These are phyloP conservation scores for Nothophytophthora sp. DNA, from an alignment of 352 stramenopile genomes.

Conservation along the genomic window DNA sequence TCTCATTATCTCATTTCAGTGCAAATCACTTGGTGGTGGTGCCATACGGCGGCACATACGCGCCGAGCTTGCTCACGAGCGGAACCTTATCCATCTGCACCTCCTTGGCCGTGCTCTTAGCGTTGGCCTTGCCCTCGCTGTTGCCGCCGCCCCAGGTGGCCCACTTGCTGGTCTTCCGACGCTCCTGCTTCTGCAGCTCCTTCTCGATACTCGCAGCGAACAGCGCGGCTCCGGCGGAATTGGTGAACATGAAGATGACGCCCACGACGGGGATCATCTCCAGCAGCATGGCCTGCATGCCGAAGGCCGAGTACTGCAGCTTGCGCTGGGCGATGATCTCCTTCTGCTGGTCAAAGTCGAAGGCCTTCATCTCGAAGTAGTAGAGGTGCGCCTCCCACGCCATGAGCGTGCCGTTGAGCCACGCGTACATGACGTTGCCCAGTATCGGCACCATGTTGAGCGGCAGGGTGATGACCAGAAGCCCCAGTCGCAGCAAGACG, in stretches of 20 bases:
- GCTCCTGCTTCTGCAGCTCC: conserved; percentile 27
- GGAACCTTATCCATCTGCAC: conserved; percentile 22
- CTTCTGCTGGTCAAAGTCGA: conserved; percentile 50
- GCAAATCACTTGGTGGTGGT: conserved; percentile 25
- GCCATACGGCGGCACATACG: conserved; percentile 32
- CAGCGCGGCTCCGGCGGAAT: conserved; percentile 50
- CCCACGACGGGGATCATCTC: conserved; percentile 61
- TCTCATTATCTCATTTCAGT: neutral
- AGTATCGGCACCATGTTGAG: conserved; percentile 60
- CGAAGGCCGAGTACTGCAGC: conserved; percentile 53
- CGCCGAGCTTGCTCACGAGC: conserved; percentile 29
- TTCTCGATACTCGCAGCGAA: conserved; percentile 60
- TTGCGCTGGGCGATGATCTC: conserved; percentile 34
- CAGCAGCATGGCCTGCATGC: conserved; percentile 54
- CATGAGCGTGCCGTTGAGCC: conserved; percentile 56
- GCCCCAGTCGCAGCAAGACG: conserved; percentile 38
- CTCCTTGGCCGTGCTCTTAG: conserved; percentile 8
- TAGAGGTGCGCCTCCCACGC: conserved; percentile 61
- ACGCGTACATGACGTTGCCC: conserved; percentile 54
- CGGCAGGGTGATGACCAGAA: conserved; percentile 54
- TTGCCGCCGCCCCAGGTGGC: neutral
- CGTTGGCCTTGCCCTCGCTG: conserved; percentile 13
- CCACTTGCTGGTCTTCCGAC: conserved; percentile 19
- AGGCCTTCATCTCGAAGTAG: conserved; percentile 63
- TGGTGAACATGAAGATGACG: conserved; percentile 61